Evolutionary conservation across 2,329 filamentous ascomycete species (phyloP).

Genomic region (Monilinia vaccinii-corymbosi): DNA sequence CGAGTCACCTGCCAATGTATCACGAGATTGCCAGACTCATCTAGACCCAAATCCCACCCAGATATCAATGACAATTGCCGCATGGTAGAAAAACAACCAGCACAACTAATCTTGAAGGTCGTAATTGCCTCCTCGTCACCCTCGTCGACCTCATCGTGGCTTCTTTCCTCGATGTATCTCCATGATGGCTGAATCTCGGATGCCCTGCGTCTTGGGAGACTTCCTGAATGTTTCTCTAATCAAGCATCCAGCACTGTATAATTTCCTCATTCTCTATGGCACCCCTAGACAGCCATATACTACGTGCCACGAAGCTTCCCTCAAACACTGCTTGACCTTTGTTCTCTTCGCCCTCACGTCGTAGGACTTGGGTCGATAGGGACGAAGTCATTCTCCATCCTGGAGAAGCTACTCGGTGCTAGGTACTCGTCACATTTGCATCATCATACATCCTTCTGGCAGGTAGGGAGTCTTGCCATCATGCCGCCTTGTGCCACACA

Average conservation of each 20-base stretch:
- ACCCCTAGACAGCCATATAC: constrained; percentile 2
- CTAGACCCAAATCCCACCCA: no score
- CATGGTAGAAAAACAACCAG: neutral
- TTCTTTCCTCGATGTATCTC: neutral
- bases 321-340: neutral
- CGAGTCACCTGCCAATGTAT: no score
- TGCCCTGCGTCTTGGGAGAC: neutral
- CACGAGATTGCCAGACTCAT: neutral
- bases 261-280: constrained; percentile 1
- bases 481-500: neutral
- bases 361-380: neutral
- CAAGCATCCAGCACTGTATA: no score
- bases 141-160: neutral
- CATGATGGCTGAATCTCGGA: neutral
- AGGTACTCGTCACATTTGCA: constrained; percentile 1
- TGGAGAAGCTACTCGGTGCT: neutral
- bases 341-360: neutral
- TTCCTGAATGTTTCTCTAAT: no score
- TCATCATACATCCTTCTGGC: constrained; percentile 2
- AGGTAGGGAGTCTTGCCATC: neutral
- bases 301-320: neutral
- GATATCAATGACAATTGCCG: neutral
- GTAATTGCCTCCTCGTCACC: neutral
- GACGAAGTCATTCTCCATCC: neutral
- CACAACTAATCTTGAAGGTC: constrained; percentile 3